phyloP scores from a whole-genome alignment of 2,329 filamentous ascomycete species.

The Aureobasidium sp. region DNA sequence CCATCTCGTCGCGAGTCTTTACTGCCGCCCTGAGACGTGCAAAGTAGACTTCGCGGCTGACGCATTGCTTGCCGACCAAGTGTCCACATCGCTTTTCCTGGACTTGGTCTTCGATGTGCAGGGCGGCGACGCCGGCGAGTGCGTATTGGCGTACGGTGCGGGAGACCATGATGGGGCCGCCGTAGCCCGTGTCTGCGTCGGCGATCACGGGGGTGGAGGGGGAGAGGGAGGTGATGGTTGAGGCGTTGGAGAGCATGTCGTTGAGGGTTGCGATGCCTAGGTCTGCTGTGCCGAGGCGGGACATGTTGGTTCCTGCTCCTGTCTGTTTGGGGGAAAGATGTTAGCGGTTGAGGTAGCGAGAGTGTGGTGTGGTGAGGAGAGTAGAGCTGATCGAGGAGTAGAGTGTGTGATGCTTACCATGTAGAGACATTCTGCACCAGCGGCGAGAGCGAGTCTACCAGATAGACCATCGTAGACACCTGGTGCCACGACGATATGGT shows the following conservation, averaged over 20 bases:
- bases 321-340: conserved; percentile 38
- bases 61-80: conserved; percentile 54
- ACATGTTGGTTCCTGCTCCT: conserved; percentile 56
- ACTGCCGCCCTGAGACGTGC: conserved; percentile 52
- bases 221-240: conserved; percentile 57
- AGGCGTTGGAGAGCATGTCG: conserved; percentile 58
- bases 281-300: conserved; percentile 55
- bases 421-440: conserved; percentile 60
- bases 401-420: conserved; percentile 45
- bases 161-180: conserved; percentile 46
- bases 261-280: conserved; percentile 55
- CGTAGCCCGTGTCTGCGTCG: conserved; percentile 55
- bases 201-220: conserved; percentile 53
- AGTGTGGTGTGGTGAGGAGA: not conserved
- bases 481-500: conserved; percentile 49
- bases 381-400: not conserved
- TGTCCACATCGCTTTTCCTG: conserved; percentile 60
- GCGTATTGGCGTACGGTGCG: conserved; percentile 49
- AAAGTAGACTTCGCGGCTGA: conserved; percentile 45
- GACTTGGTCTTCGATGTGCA: conserved; percentile 60
- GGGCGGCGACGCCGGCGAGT: conserved; percentile 49
- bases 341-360: not conserved
- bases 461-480: conserved; percentile 64
- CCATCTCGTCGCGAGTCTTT: conserved; percentile 41
- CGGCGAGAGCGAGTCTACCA: conserved; percentile 54